phyloP scores from a whole-genome alignment of 495 filamentous ascomycete genomes.

The Podospora tetraspora region DNA sequence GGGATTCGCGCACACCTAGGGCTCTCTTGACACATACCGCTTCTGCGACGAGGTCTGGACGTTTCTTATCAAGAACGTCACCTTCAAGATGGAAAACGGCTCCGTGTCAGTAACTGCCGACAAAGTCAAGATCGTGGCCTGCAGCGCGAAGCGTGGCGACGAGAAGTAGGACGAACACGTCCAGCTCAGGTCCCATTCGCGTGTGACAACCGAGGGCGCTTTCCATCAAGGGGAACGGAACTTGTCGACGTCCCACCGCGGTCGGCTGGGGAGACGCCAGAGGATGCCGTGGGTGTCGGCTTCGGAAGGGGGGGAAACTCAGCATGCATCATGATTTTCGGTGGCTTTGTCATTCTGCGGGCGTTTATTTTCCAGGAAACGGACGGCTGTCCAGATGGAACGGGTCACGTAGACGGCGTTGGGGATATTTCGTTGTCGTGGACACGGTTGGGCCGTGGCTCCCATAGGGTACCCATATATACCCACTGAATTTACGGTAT shows the following conservation, averaged over 20 bases:
- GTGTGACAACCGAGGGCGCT: background rate
- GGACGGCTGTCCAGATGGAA: background rate
- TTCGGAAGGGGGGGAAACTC: background rate
- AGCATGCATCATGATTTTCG: background rate
- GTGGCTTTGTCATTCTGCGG: background rate
- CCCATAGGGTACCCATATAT: background rate
- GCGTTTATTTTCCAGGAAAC: background rate
- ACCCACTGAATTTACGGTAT: background rate
- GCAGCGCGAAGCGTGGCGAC: constrained; percentile 79
- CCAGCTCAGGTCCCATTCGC: background rate
- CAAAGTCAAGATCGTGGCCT: constrained; percentile 96
- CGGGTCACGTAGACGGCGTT: background rate
- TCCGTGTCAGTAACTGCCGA: constrained; percentile 53
- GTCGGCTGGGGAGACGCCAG: background rate
- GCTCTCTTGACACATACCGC: constrained; percentile 96
- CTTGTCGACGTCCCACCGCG: background rate
- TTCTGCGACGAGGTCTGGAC: constrained; percentile 99
- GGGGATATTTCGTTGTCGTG: background rate
- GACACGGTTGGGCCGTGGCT: background rate
- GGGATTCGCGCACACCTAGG: constrained; percentile 48
- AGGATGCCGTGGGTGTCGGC: background rate
- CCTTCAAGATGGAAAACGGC: constrained; percentile 89
- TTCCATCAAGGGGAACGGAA: background rate
- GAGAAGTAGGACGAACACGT: constrained; percentile 43
- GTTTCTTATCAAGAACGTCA: constrained; percentile 96